Evolutionary conservation across 768 basidiomycete genomes (phyloP), one percentile per base, ranked within the genome.

Genomic region (Tulasnella sp.): DNA sequence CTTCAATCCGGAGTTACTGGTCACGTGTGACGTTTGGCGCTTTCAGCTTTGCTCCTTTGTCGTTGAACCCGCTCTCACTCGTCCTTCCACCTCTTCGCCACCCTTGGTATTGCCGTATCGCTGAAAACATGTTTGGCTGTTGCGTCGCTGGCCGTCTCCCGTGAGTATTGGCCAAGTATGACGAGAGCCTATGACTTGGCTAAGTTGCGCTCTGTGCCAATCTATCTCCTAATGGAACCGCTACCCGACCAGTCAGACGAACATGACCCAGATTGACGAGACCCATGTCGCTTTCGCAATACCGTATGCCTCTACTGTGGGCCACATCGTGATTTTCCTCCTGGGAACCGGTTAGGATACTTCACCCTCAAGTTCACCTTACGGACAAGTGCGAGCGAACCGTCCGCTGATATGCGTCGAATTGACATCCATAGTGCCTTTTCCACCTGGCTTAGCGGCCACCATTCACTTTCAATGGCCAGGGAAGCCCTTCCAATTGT

Each of bases 391-490:
- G n/a, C 12, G 44, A 47, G 19, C 44, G 44, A 22, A 19, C 3
- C 44, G n/a, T 12, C 19, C 12, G n/a, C 52, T 59, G 5, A 59
- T 59, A 29, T n/a, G 14, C 47, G n/a, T 35, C 41, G 22, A 59
- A 59, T 32, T 29, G 9, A 32, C 52, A 14, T 59, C 16, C 63
- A 4, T 44, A 87, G 91, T 91, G 0, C 87, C 89, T 1, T 94
- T 94, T 76, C 92, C 92, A 5, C 88, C 90, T 29, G 91, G 92
- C 41, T 93, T 88, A 77, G 92, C 89, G 17, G 90, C 90, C 14
- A 88, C 91, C 0, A 92, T 94, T 9, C 91, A 94, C 77, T 89
- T 94, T 78, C 87, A 87, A 78, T 91, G 89, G 90, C 92, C 92
- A 0, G 91, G 90, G 12, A 91, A 87, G 78, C 93, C 92, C 2